Base-by-base conservation (phyloP, 2,329 filamentous ascomycete species). In the Calonectria hongkongensis region DNA sequence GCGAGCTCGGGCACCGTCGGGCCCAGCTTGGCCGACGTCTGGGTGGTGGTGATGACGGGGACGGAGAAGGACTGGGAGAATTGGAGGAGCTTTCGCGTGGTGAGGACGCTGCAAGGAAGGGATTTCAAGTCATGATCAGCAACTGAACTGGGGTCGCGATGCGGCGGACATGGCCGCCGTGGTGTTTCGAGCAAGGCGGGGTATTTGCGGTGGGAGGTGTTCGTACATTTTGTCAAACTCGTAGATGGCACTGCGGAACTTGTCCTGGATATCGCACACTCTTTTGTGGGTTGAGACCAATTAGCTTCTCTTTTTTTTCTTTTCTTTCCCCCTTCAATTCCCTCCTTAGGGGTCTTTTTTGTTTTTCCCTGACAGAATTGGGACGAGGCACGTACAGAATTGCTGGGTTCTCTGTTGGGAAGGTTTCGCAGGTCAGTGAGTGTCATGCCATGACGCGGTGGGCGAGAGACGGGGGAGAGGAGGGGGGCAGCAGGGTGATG, bases 211-310 rank as follows among this genome's bases (percentile, higher is more conserved):
- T 30, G 50, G 30, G 18, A 18, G n/a, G 28, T 21, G 16, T n/a
- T 41, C 87, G 72, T 87, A 94, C 92, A 98, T 90, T 82, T 94
- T 95, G 75, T 94, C 91, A 82, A 96, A 98, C 82, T 97, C 93
- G 85, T 93, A 91, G 79, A 98, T 98, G 69, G 92, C 93, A 10
- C 88, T 87, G 73, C 95, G 91, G 86, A 98, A 98, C 84, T 95
- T 97, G 78, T 98, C 96, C 86, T 98, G 96, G 75, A 98, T 89
- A 82, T 98, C 96, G 86, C 96, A 98, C 82, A 98, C 91, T 81
- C 96, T 98, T 41, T 98, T 41, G 27, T 16, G 36, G 30, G 41
- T 25, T 5, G 21, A 68, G 8, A 4, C 48, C 18, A 13, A 50
- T 47, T 33, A 62, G 54, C 51, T 36, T 45, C 12, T 21, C 21